Evolutionary conservation across 257 asterid species (phyloP).

Genomic region (Ophiorrhiza pumila): DNA sequence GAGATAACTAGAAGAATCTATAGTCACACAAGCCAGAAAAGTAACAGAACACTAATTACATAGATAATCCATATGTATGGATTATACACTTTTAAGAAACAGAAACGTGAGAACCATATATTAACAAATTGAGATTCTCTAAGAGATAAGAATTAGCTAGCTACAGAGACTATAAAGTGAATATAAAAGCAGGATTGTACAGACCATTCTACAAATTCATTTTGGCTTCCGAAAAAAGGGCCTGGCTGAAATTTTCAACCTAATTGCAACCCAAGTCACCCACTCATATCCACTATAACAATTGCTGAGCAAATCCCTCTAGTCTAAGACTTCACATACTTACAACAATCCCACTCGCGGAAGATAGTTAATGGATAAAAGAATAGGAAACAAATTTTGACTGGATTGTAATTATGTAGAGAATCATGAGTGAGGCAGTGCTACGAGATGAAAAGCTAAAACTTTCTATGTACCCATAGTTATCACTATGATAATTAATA

Average conservation of each 20-base stretch:
- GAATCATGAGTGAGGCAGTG: not conserved
- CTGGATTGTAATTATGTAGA: not conserved
- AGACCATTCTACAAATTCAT: not conserved
- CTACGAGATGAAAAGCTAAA: constrained; percentile 4
- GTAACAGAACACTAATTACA: not conserved
- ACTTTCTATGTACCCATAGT: constrained; percentile 3
- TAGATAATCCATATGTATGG: not conserved
- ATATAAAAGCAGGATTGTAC: not conserved
- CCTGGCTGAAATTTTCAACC: not conserved
- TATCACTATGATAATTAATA: constrained; percentile 11
- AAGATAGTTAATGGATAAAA: not conserved
- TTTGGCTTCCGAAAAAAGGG: not conserved
- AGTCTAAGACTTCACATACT: not conserved
- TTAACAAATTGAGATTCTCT: not conserved
- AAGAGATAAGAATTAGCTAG: not conserved
- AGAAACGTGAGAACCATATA: not conserved
- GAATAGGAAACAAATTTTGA: not conserved
- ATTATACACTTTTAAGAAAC: not conserved
- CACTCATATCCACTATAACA: not conserved
- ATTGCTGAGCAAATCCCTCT: not conserved
- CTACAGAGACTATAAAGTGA: not conserved
- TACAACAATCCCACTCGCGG: not conserved
- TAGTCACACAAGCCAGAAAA: not conserved
- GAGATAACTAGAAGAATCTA: not conserved
- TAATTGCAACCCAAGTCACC: not conserved